These are phyloP conservation scores for Leucocoprinus sp. DNA, from an alignment of 768 basidiomycete genomes.

Conservation along the genomic window DNA sequence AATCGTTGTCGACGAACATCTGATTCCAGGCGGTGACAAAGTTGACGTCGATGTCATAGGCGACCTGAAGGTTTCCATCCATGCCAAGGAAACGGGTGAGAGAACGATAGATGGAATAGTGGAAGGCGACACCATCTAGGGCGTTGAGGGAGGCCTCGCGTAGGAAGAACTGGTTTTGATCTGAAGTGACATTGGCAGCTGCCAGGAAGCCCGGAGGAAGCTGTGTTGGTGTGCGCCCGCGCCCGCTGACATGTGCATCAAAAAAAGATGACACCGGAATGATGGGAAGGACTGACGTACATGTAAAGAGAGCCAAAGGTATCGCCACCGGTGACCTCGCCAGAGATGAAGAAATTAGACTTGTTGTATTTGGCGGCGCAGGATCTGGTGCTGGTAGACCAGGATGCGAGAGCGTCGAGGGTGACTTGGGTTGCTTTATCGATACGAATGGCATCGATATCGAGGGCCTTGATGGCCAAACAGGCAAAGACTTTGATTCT, in stretches of 20 bases:
- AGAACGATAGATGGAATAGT: conserved; percentile 89
- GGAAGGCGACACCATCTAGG: conserved; percentile 81
- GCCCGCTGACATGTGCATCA: conserved; percentile 46
- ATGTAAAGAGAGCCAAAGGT: conserved; percentile 82
- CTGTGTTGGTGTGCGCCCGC: conserved; percentile 75
- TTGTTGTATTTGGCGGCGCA: conserved; percentile 72
- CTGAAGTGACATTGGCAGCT: conserved; percentile 58
- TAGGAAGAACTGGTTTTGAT: conserved; percentile 69
- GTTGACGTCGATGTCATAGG: conserved; percentile 75
- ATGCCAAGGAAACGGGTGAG: conserved; percentile 86
- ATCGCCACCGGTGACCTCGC: conserved; percentile 93
- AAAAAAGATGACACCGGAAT: conserved; percentile 6
- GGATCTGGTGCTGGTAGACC: conserved; percentile 64
- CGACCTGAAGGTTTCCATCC: conserved; percentile 91
- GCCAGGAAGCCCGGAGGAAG: conserved; percentile 57
- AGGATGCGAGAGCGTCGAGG: conserved; percentile 67
- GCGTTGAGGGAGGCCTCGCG: conserved; percentile 52
- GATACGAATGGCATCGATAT: conserved; percentile 91
- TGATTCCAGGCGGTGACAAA: conserved; percentile 89
- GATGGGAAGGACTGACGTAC: conserved; percentile 49
- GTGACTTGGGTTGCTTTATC: conserved; percentile 93
- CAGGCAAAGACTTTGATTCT: conserved; percentile 77
- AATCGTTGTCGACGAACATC: conserved; percentile 85
- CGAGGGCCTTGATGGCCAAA: conserved; percentile 80
- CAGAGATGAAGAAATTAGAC: conserved; percentile 83